Evolutionary conservation across 441 rosid genomes (phyloP), one percentile per base, ranked within the genome.

Genomic region (Dalechampia spathulata): DNA sequence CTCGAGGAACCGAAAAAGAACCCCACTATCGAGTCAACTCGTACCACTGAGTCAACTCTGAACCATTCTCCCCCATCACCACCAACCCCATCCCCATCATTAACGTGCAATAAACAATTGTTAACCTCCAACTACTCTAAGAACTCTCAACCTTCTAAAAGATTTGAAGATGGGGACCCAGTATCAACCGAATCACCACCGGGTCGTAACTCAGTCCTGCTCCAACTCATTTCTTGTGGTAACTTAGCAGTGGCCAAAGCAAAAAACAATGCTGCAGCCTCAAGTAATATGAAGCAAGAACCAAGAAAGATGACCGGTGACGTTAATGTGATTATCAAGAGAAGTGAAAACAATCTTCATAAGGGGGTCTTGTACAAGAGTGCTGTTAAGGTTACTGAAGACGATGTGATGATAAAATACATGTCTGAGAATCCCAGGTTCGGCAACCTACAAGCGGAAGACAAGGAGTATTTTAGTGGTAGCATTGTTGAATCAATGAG

Each of bases 351-450:
- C 44, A 64, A 66, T 61, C 72, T 86, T 55, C 85, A 75, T 1
- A 78, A 58, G 69, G 93, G 73, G 15, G 87, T 73, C 17, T 22
- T 82, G 58, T 63, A 71, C 52, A 84, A 61, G 67, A 65, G 38
- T 15, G 93, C 79, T 1, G 60, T 58, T 26, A 81, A 71, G 49
- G 74, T 62, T 36, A 68, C 51, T 10, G 85, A 71, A 1, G 82
- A 72, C 37, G 88, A 78, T 28, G 84, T 55, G 70, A 85, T 61
- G 71, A 85, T 87, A 6, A 69, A 45, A 21, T 83, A 58, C 77
- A 87, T 90, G 90, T 82, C 96, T 41, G 96, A 90, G 81, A 87
- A 90, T 72, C 98, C 96, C 4, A 85, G 98, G 80, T 87, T 90
- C 34, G 92, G 96, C 27, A 87, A 83, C 70, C 55, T 76, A 11